These are phyloP conservation scores for Rhynchospora breviuscula DNA, from an alignment of 176 grass and related monocot species.

Conservation along the genomic window DNA sequence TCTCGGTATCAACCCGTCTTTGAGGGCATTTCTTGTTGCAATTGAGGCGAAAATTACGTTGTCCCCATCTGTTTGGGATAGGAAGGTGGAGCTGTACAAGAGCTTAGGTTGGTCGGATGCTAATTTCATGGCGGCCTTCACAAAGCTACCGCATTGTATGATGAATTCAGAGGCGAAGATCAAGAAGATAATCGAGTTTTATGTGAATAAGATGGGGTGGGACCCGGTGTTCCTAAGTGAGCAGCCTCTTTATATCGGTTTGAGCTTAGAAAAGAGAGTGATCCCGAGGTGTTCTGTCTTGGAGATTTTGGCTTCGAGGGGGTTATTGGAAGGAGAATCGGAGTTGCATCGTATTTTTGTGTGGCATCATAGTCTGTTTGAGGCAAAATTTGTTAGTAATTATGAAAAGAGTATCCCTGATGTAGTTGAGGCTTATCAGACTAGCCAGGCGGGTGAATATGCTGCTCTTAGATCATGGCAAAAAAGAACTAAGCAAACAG, in stretches of 20 bases:
- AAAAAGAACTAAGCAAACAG: not conserved
- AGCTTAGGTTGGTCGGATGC: conserved; percentile 54
- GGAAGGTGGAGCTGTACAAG: conserved; percentile 34
- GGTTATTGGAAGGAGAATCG: conserved; percentile 11
- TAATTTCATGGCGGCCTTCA: conserved; percentile 38
- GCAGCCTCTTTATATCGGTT: conserved; percentile 24
- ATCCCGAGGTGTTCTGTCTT: conserved; percentile 40
- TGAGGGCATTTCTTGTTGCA: conserved; percentile 31
- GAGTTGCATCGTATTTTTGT: conserved; percentile 5
- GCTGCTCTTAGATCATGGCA: not conserved
- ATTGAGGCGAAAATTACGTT: conserved; percentile 25
- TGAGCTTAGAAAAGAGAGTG: conserved; percentile 51
- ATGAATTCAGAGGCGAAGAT: conserved; percentile 42
- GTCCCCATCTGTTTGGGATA: conserved; percentile 17
- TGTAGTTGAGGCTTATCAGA: conserved; percentile 35
- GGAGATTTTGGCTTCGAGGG: conserved; percentile 27
- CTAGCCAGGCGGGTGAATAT: not conserved
- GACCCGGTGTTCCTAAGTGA: conserved; percentile 5
- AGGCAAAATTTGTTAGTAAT: conserved; percentile 26
- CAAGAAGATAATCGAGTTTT: conserved; percentile 31
- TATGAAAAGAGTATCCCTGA: conserved; percentile 34
- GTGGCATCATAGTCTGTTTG: conserved; percentile 24
- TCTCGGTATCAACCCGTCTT: conserved; percentile 26
- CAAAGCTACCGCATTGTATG: conserved; percentile 43
- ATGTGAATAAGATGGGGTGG: conserved; percentile 36